Percentiles rank a stretch among this genome's conserved stretches.
Conservation (phyloP, 2,329 filamentous ascomycete species). For the Aspergillus sp. region DNA sequence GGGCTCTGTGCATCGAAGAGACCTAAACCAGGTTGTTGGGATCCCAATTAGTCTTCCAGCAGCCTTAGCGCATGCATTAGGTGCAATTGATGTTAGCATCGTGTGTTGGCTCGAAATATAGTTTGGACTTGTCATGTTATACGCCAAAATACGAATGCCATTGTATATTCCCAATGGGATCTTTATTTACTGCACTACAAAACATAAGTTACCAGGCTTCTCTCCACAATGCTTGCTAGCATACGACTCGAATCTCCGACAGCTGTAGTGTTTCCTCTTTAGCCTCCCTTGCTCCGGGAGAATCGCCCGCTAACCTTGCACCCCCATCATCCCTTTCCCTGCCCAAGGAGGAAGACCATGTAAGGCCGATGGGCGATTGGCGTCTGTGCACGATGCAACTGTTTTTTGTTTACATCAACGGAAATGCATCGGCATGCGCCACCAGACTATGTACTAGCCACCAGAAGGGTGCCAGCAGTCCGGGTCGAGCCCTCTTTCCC, state of each 20-base stretch:
- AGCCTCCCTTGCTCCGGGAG: slow-evolving; percentile 24
- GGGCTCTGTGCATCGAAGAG: neutral
- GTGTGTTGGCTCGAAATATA: neutral
- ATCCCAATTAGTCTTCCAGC: neutral
- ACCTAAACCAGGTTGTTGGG: neutral
- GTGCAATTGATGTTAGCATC: neutral
- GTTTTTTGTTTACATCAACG: slow-evolving; percentile 31
- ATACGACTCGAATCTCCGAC: neutral
- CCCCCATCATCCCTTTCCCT: slow-evolving; percentile 23
- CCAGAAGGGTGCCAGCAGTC: slow-evolving; percentile 7
- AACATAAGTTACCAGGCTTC: neutral
- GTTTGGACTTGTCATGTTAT: neutral
- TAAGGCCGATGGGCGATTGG: slow-evolving; percentile 33
- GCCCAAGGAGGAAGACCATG: slow-evolving; percentile 32
- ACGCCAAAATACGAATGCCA: neutral
- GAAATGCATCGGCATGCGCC: slow-evolving; percentile 31
- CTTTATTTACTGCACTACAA: neutral
- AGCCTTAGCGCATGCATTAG: neutral
- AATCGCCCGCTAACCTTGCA: slow-evolving; percentile 21
- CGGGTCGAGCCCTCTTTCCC: slow-evolving; percentile 1
- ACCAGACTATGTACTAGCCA: slow-evolving; percentile 23
- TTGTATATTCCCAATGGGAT: too few relatives aligned
- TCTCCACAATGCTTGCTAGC: neutral
- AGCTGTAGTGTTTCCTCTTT: neutral
- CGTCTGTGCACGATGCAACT: slow-evolving; percentile 25